Percentiles rank a stretch among this genome's conserved stretches.
These are phyloP conservation scores for Kodamaea suecica DNA, from an alignment of 1,139 yeast species.

Conservation along the genomic window DNA sequence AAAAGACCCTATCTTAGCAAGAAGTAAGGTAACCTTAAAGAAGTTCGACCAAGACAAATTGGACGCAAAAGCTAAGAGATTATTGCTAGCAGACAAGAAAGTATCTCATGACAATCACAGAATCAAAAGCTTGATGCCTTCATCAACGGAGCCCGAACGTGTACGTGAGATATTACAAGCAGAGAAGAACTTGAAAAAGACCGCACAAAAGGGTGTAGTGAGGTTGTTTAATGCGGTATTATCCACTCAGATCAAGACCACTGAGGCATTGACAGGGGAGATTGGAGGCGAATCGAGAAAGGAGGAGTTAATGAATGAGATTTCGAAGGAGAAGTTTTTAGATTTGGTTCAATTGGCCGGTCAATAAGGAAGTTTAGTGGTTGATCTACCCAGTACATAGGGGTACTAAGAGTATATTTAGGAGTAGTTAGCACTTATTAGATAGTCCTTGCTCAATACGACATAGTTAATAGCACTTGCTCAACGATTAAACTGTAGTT, in stretches of 20 bases:
- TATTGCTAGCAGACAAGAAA: slow-evolving; percentile 69
- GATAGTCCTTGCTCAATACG: no score
- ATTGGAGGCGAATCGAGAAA: slow-evolving; percentile 39
- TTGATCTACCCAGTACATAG: no score
- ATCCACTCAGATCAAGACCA: slow-evolving; percentile 70
- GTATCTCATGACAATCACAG: slow-evolving; percentile 65
- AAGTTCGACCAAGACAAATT: slow-evolving; percentile 77
- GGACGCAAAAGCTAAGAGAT: slow-evolving; percentile 78
- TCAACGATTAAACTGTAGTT: no score
- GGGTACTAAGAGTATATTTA: no score
- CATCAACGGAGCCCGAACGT: slow-evolving; percentile 47
- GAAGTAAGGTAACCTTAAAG: slow-evolving; percentile 65
- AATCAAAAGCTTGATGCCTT: slow-evolving; percentile 63
- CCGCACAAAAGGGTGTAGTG: slow-evolving; percentile 93
- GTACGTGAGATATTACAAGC: slow-evolving; percentile 60
- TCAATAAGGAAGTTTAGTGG: no score
- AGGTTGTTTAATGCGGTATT: slow-evolving; percentile 86
- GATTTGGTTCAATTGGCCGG: slow-evolving; percentile 88
- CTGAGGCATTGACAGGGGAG: slow-evolving; percentile 38
- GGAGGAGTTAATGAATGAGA: slow-evolving; percentile 69
- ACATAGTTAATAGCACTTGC: no score
- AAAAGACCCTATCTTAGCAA: slow-evolving; percentile 83
- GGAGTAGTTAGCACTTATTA: no score
- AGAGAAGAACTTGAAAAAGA: slow-evolving; percentile 72
- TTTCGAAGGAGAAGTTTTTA: slow-evolving; percentile 85